These are phyloP conservation scores for Astrephomene gubernaculifera DNA, from an alignment of 139 green algal species.

Conservation along the genomic window DNA sequence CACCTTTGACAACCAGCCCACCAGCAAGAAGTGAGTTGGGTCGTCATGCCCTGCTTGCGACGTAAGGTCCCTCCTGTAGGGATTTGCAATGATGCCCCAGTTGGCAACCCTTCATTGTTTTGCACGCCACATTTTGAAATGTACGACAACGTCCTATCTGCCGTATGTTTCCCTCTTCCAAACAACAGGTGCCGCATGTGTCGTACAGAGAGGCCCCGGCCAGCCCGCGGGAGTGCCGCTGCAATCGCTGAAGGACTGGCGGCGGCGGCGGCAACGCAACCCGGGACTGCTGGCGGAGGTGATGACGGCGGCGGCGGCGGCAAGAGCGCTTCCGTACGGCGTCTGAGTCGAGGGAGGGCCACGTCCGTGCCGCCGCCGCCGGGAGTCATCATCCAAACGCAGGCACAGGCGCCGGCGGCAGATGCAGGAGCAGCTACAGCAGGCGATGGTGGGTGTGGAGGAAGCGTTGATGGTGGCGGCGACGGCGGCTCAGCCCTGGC, in stretches of 20 bases:
- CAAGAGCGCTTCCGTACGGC: too few relatives aligned
- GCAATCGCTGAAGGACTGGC: too few relatives aligned
- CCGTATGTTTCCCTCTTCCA: too few relatives aligned
- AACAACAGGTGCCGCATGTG: conserved; percentile 32
- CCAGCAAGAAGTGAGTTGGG: background rate
- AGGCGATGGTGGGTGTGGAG: background rate
- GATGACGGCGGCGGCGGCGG: background rate
- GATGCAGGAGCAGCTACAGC: background rate
- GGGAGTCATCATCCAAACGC: too few relatives aligned
- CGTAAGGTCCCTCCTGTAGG: too few relatives aligned
- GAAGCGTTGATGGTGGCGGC: background rate
- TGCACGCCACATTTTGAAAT: too few relatives aligned
- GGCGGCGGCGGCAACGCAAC: background rate
- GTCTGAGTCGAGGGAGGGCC: background rate
- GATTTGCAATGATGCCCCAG: too few relatives aligned
- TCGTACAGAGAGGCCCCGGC: background rate
- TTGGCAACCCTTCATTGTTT: too few relatives aligned
- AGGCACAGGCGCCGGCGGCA: background rate
- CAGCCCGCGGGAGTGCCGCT: background rate
- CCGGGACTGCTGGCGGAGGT: background rate
- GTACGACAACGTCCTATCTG: too few relatives aligned
- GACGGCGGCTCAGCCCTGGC: background rate
- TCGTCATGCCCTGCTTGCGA: background rate
- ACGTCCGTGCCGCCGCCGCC: background rate
- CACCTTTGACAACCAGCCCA: conserved; percentile 57